These are phyloP conservation scores for Tulasnella sp. DNA, from an alignment of 768 basidiomycete genomes.

Conservation along the genomic window DNA sequence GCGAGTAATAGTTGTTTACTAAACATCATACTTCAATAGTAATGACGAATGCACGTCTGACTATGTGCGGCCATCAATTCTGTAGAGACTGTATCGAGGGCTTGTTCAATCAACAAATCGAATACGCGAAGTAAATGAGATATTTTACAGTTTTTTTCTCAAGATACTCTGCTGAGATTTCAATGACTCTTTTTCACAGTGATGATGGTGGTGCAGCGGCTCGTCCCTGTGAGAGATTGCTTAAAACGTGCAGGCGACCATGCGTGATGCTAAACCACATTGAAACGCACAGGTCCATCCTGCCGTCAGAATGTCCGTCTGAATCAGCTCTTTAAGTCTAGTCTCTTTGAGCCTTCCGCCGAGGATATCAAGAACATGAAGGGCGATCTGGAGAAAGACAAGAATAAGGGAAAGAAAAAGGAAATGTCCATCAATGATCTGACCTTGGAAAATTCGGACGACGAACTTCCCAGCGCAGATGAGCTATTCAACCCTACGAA, in stretches of 20 bases:
- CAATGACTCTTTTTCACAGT: neutral
- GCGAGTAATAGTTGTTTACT: too few species aligned
- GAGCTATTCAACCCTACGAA: neutral
- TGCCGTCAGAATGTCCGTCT: slow-evolving; percentile 15
- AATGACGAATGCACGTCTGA: slow-evolving; percentile 20
- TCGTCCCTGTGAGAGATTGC: slow-evolving; percentile 6
- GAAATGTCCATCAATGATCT: slow-evolving; percentile 2
- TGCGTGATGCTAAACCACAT: too few species aligned
- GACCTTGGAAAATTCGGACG: slow-evolving; percentile 1
- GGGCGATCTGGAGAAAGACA: neutral
- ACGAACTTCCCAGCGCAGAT: neutral
- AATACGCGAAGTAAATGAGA: slow-evolving; percentile 4
- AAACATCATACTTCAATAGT: too few species aligned
- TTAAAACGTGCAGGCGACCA: too few species aligned
- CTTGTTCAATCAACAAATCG: slow-evolving; percentile 5
- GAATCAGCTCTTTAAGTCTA: slow-evolving; percentile 9
- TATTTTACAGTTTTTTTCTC: neutral
- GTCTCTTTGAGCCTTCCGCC: slow-evolving; percentile 8
- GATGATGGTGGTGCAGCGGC: slow-evolving; percentile 4
- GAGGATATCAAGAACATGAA: slow-evolving; percentile 8
- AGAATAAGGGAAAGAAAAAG: neutral
- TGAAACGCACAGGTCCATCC: slow-evolving; percentile 12
- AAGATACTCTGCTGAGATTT: neutral
- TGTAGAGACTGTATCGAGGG: slow-evolving; percentile 19
- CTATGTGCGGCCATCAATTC: slow-evolving; percentile 25